Evolutionary conservation across 345 rosid genomes (phyloP).

Genomic region (Anastatica hierochuntica): DNA sequence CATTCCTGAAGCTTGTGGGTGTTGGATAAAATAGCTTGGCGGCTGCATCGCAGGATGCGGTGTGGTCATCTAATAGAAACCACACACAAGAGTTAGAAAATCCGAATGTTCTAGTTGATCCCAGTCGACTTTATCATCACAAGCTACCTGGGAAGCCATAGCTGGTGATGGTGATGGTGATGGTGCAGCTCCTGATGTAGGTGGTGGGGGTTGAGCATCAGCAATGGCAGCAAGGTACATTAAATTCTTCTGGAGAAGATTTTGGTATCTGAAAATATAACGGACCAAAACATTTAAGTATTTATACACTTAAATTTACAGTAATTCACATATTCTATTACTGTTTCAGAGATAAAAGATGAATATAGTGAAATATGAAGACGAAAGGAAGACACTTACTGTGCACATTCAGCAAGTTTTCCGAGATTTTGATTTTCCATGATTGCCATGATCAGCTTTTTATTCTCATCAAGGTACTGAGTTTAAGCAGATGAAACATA

Average conservation of each 20-base stretch:
- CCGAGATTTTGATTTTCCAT: constrained; percentile 95
- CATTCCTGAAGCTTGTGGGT: constrained; percentile 53
- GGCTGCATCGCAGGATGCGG: constrained; percentile 66
- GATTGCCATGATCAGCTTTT: constrained; percentile 79
- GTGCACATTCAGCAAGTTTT: constrained; percentile 85
- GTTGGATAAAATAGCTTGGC: constrained; percentile 60
- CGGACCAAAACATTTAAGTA: neutral
- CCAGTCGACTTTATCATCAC: neutral
- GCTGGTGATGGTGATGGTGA: constrained; percentile 24
- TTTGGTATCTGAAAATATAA: constrained; percentile 51
- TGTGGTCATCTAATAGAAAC: constrained; percentile 53
- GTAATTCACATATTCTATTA: neutral
- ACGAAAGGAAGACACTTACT: constrained; percentile 38
- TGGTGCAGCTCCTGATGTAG: constrained; percentile 27
- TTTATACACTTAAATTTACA: neutral
- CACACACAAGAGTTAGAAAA: neutral
- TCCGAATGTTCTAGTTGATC: neutral
- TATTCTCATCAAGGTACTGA: constrained; percentile 95
- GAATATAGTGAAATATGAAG: neutral
- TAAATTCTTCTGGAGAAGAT: constrained; percentile 83
- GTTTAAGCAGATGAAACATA: neutral
- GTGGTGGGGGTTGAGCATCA: constrained; percentile 91
- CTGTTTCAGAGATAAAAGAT: neutral
- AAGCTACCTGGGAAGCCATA: constrained; percentile 66
- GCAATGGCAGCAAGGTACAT: constrained; percentile 99